A percentile compares a stretch with the other conserved stretches of the same genome.
These are phyloP conservation scores for Trichoderma oligosporum DNA, from an alignment of 2,329 filamentous ascomycete species.

Conservation along the genomic window DNA sequence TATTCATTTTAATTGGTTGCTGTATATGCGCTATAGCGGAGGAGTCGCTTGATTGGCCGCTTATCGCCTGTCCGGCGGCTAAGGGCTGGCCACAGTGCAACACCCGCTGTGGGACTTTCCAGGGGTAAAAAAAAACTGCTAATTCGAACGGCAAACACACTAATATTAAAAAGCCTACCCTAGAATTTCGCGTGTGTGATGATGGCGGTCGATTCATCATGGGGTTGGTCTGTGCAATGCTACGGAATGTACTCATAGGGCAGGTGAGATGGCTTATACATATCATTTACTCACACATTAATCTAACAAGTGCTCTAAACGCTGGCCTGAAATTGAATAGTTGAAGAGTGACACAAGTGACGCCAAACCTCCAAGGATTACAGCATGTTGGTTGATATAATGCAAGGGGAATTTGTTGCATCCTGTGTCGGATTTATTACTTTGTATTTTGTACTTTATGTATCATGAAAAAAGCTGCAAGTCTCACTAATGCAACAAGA, in stretches of 20 bases:
- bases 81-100: constrained; percentile 12
- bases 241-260: background rate
- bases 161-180: background rate
- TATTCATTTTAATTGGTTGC: constrained; percentile 28
- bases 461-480: background rate
- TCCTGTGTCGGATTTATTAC: background rate
- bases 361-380: no score
- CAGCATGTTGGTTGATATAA: background rate
- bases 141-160: background rate
- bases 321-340: background rate
- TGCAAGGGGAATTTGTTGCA: background rate
- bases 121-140: background rate
- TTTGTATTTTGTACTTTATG: background rate
- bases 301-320: background rate
- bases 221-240: background rate
- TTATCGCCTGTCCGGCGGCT: constrained; percentile 22
- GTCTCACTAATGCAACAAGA: background rate
- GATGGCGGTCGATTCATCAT: background rate
- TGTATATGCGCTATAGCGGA: constrained; percentile 28
- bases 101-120: constrained; percentile 13
- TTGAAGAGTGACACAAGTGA: no score
- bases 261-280: background rate
- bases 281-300: background rate
- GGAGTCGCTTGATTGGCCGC: constrained; percentile 28
- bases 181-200: background rate